Conservation (phyloP, 306 rosid species). For the Glycine tomentella region DNA sequence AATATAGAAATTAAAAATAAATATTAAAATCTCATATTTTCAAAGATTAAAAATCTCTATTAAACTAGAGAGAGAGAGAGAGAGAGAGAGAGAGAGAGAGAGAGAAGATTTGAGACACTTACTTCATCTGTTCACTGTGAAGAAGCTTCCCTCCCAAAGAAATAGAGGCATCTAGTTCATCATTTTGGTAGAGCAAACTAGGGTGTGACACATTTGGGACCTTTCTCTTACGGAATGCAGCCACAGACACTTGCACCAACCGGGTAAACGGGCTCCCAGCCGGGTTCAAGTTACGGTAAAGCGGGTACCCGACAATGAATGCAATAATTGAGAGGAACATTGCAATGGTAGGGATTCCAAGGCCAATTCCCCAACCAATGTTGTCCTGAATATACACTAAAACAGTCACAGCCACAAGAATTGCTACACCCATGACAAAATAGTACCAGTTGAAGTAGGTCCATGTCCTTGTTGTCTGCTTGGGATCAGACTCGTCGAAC, state of each 20-base stretch:
- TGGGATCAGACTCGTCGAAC: conserved; percentile 76
- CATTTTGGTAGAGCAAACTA: conserved; percentile 62
- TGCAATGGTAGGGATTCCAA: conserved; percentile 79
- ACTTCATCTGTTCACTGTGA: conserved; percentile 73
- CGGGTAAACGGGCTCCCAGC: conserved; percentile 93
- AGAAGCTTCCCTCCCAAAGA: conserved; percentile 71
- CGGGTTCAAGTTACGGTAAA: conserved; percentile 85
- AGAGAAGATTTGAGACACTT: conserved; percentile 8
- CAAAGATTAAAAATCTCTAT: background rate
- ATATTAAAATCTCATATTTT: background rate
- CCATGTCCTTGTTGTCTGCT: conserved; percentile 75
- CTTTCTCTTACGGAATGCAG: conserved; percentile 79
- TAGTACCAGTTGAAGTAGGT: conserved; percentile 94
- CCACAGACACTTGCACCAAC: conserved; percentile 68
- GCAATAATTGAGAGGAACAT: conserved; percentile 78
- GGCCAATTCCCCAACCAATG: conserved; percentile 94
- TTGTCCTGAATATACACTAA: conserved; percentile 89
- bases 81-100: background rate
- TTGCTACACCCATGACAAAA: conserved; percentile 84
- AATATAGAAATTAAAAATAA: no score
- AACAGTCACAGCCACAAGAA: conserved; percentile 86
- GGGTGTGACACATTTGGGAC: conserved; percentile 42
- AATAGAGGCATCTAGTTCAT: conserved; percentile 72
- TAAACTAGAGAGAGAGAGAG: background rate
- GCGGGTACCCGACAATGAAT: conserved; percentile 74